Percentiles rank a stretch among this genome's conserved stretches.
phyloP scores from a whole-genome alignment of 139 green algal genomes.

The Closterium sp. region DNA sequence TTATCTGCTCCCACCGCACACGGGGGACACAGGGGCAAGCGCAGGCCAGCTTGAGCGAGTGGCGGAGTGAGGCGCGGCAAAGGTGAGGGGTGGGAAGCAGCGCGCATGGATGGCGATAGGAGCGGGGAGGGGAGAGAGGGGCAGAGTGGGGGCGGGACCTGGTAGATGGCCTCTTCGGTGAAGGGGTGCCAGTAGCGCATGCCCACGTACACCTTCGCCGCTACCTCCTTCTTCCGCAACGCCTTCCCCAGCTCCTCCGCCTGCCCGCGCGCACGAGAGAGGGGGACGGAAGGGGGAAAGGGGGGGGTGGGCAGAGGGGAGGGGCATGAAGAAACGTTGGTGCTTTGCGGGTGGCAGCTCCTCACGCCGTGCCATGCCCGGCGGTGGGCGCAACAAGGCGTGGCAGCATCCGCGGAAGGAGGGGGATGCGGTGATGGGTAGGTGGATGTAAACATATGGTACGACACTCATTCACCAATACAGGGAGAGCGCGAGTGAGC shows the following conservation, averaged over 20 bases:
- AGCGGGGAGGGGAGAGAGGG: neutral
- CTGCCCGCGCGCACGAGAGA: neutral
- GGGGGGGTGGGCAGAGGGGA: neutral
- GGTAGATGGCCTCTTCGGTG: conserved; percentile 87
- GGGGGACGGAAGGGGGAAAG: neutral
- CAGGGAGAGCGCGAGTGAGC: no score
- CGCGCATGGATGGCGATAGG: neutral
- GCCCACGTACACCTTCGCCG: conserved; percentile 84
- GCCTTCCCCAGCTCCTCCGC: conserved; percentile 67
- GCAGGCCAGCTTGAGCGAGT: neutral
- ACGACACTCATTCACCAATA: no score
- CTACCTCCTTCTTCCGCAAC: conserved; percentile 49
- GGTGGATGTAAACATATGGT: no score
- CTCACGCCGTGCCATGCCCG: no score
- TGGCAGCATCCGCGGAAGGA: no score
- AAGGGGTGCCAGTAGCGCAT: conserved; percentile 99
- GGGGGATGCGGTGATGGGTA: no score
- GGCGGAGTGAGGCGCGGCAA: neutral
- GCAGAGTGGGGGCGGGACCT: neutral
- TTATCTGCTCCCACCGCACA: conserved; percentile 61
- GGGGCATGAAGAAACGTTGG: neutral
- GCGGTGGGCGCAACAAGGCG: no score
- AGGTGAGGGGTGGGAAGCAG: neutral
- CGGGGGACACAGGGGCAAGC: neutral
- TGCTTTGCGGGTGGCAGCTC: no score